These are phyloP conservation scores for Lineolata rhizophorae DNA, from an alignment of 495 filamentous ascomycete genomes.

Conservation along the genomic window DNA sequence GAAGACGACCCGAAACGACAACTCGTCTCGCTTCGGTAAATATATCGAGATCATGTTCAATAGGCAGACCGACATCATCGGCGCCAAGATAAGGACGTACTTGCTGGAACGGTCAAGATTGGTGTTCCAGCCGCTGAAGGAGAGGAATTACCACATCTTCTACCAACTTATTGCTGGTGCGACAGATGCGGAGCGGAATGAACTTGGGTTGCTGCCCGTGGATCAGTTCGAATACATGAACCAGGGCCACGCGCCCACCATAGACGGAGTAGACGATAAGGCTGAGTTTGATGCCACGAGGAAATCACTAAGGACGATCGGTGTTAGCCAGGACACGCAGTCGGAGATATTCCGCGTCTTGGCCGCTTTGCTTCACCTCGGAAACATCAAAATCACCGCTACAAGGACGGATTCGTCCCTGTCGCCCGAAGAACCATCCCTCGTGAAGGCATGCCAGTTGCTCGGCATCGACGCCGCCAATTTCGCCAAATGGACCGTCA, in stretches of 20 bases:
- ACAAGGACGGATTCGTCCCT: slow-evolving; percentile 73
- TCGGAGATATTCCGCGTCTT: slow-evolving; percentile 75
- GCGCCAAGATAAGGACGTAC: slow-evolving; percentile 90
- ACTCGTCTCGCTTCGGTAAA: slow-evolving; percentile 96
- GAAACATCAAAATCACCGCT: slow-evolving; percentile 86
- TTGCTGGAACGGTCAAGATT: slow-evolving; percentile 85
- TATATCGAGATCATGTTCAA: slow-evolving; percentile 99
- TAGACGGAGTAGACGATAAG: slow-evolving; percentile 91
- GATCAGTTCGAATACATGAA: slow-evolving; percentile 94
- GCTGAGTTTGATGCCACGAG: slow-evolving; percentile 78
- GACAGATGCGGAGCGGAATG: slow-evolving; percentile 60
- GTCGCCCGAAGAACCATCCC: slow-evolving; percentile 54
- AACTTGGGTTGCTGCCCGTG: slow-evolving; percentile 51
- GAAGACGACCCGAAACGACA: slow-evolving; percentile 97
- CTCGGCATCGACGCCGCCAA: slow-evolving; percentile 70
- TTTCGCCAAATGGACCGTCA: slow-evolving; percentile 97
- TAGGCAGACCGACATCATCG: slow-evolving; percentile 85
- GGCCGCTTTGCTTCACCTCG: slow-evolving; percentile 80
- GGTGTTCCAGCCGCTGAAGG: slow-evolving; percentile 95
- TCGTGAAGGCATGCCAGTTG: slow-evolving; percentile 63
- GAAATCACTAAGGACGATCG: slow-evolving; percentile 70
- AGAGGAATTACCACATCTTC: slow-evolving; percentile 98
- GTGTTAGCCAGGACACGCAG: slow-evolving; percentile 53
- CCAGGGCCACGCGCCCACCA: slow-evolving; percentile 74
- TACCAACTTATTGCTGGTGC: slow-evolving; percentile 94